Conservation (phyloP, 164 flowering plant genomes). For the Platanus orientalis region DNA sequence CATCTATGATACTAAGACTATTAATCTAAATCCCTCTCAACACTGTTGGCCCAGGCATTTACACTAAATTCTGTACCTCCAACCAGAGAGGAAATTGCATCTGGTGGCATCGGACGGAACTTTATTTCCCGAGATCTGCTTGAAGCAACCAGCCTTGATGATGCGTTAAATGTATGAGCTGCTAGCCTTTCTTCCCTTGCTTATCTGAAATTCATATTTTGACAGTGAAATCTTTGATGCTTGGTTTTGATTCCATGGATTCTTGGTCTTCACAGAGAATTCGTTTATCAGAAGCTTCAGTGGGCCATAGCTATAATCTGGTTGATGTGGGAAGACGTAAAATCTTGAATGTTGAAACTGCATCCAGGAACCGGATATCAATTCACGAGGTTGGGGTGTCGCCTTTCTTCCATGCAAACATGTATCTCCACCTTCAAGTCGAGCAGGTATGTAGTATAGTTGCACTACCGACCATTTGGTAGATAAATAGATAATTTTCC, state of each 20-base stretch:
- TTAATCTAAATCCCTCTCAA: neutral
- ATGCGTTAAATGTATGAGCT: conserved; percentile 53
- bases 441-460: conserved; percentile 38
- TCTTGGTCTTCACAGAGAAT: conserved; percentile 47
- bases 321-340: conserved; percentile 41
- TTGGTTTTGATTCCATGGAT: conserved; percentile 8
- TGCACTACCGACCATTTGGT: neutral
- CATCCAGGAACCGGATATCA: conserved; percentile 58
- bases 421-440: conserved; percentile 75
- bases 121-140: conserved; percentile 76
- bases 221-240: neutral
- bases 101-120: conserved; percentile 64
- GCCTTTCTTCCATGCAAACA: conserved; percentile 89
- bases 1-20: neutral
- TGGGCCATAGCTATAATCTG: conserved; percentile 83
- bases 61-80: conserved; percentile 84
- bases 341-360: conserved; percentile 71
- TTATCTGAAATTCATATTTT: neutral
- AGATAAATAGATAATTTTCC: neutral
- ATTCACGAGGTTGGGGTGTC: conserved; percentile 40
- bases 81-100: conserved; percentile 47
- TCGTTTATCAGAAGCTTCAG: conserved; percentile 50
- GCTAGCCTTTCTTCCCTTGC: neutral
- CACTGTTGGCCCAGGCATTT: conserved; percentile 49
- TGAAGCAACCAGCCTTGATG: conserved; percentile 60